Evolutionary conservation across 106 monocot species (phyloP), one percentile per base, ranked within the genome.

Genomic region (Vanilla planifolia): DNA sequence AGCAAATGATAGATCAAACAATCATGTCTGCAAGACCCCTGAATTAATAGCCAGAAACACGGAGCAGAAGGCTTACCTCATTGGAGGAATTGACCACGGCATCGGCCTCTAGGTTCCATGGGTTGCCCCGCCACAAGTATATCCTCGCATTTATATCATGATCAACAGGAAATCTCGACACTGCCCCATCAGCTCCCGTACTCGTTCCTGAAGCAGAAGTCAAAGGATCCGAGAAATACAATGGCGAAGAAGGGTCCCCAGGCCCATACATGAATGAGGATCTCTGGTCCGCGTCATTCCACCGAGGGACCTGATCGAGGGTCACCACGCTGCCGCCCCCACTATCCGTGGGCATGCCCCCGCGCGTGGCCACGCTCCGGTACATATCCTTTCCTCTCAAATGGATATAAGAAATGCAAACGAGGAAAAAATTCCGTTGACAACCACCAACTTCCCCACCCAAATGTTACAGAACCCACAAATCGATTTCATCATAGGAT

Each of bases 81-180:
- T 92, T 98, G 50, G 79, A 92, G 25, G 98, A 98, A 78, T 98
- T 98, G 36, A 98, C 92, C 3, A 98, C 98, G 10, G 98, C 98
- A 70, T 98, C 92, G n/a, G 92, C 92, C 72, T 98, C 98, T 4
- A 98, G 79, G 67, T 80, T 92, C 98, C 98, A 98, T 21, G 98
- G 98, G 39, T 92, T 59, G 8, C 98, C 98, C n/a, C 98, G 73
- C 98, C 98, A 98, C 8, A 98, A 70, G 28, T 88, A 98, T 48
- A 98, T 75, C 73, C 74, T 88, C 24, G 82, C 84, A 64, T 98
- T 98, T 55, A 92, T 82, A 56, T 98, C 98, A 17, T 85, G 81
- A 57, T 88, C 85, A 2, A 98, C 85, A 4, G 98, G 98, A 65
- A 98, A 98, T 66, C 82, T 85, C 35, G 92, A 98, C 16, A 53